Base-by-base conservation (phyloP, 306 rosid genomes). In the Begonia fuchsioides region DNA sequence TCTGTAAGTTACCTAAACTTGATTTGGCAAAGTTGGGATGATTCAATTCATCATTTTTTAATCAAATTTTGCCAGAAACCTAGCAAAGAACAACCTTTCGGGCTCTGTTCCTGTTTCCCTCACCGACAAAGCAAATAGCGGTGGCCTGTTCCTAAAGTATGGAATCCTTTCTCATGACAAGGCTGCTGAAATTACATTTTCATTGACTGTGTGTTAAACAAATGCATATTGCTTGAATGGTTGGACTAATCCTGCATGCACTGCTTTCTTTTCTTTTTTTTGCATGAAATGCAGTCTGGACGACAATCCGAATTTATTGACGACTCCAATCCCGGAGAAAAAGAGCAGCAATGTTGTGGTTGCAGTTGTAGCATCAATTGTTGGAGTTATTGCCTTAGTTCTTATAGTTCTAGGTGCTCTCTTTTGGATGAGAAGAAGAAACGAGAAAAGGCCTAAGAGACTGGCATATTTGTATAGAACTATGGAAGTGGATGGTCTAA, bases 31-130 rank as follows among this genome's bases (percentile, higher is more conserved):
- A 26, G 35, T 26, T 5, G 7, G 35, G 8, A 26, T 26, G 35
- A 26, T 26, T 26, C 35, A n/a, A 19, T 3, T 9, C 14, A 8
- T 45, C 17, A 8, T 17, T 47, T 38, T 43, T 56, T 52, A 1
- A 65, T 54, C 45, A 15, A 17, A 16, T 16, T 63, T 63, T 10
- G 56, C 52, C 52, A 72, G 70, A 17, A 69, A 66, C 13, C 50
- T 74, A 32, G 50, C 55, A 40, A 56, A 51, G 52, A 77, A 74
- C 68, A 68, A 15, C 15, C 62, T 72, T 57, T 59, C 59, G 8
- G 57, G 76, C 49, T 26, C 62, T 11, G 40, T 69, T 64, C 76
- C 77, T 18, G 8, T 47, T 32, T 15, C 16, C 45, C 75, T 74
- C 38, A n/a, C 5, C 3, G 63, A 65, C 44, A 75, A 54, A 55